Conservation (phyloP, 2,329 filamentous ascomycete species). For the Clathrospora elynae region DNA sequence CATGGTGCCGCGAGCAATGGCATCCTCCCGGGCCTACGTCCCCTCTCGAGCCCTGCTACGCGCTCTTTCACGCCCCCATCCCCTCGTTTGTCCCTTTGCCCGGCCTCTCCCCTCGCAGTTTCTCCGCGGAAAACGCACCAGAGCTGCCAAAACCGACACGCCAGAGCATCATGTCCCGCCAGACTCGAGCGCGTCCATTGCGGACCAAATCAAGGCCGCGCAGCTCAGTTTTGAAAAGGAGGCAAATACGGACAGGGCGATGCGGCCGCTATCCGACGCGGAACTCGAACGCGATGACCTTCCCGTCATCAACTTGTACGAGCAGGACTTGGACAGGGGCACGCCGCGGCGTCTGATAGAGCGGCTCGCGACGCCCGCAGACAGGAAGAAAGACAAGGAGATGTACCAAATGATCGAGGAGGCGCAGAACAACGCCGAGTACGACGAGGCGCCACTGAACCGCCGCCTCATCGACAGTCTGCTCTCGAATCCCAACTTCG, state of each 20-base stretch:
- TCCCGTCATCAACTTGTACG: slow-evolving; percentile 35
- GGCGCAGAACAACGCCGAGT: slow-evolving; percentile 32
- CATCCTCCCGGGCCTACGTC: slow-evolving; percentile 28
- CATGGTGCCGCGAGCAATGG: slow-evolving; percentile 15
- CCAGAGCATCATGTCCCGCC: slow-evolving; percentile 6
- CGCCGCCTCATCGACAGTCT: slow-evolving; percentile 35
- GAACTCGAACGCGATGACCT: slow-evolving; percentile 30
- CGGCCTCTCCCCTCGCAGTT: slow-evolving; percentile 23
- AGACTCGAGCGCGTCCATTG: slow-evolving; percentile 1
- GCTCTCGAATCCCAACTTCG: slow-evolving; percentile 39
- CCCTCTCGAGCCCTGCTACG: slow-evolving; percentile 35
- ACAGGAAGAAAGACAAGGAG: slow-evolving; percentile 30
- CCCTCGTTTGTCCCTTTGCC: slow-evolving; percentile 24
- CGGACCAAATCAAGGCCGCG: slow-evolving; percentile 7
- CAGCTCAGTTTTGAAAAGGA: slow-evolving; percentile 10
- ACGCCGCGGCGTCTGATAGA: slow-evolving; percentile 30
- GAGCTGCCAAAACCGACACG: slow-evolving; percentile 15
- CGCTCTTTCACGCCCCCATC: slow-evolving; percentile 28
- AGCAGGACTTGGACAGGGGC: slow-evolving; percentile 35
- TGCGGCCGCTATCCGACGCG: slow-evolving; percentile 24
- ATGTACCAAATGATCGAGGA: slow-evolving; percentile 33
- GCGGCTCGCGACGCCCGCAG: slow-evolving; percentile 31
- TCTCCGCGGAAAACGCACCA: slow-evolving; percentile 30
- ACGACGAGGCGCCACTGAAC: slow-evolving; percentile 35
- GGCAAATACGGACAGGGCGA: slow-evolving; percentile 11